Percentiles rank a stretch among this genome's conserved stretches.
Conservation (phyloP, 2,329 filamentous ascomycete genomes). For the Colletotrichum costaricense region DNA sequence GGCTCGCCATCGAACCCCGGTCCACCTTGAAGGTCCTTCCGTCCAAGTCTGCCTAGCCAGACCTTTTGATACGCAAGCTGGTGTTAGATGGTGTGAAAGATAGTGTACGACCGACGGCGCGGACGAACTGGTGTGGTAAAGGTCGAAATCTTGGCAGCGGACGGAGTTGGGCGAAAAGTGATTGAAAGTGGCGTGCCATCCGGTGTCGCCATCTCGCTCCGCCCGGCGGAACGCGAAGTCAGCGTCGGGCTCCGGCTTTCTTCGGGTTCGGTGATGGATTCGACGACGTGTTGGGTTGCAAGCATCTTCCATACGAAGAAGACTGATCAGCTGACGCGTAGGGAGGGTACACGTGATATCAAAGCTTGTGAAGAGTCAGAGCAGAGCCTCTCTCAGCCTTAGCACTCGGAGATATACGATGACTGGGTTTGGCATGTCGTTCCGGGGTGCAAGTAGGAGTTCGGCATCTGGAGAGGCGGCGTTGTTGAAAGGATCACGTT, state of each 20-base stretch:
- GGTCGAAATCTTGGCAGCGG: constrained; percentile 15
- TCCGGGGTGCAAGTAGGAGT: neutral
- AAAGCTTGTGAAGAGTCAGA: constrained; percentile 14
- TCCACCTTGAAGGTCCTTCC: neutral
- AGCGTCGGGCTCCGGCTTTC: neutral
- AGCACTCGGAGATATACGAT: neutral
- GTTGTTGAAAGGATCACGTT: neutral
- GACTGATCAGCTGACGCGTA: constrained; percentile 28
- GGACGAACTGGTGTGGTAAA: neutral
- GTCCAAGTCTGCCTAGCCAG: neutral
- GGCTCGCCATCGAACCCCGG: neutral
- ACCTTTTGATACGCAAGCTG: neutral
- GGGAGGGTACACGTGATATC: constrained; percentile 29
- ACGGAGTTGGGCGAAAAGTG: constrained; percentile 16
- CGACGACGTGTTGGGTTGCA: neutral
- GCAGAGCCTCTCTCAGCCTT: neutral
- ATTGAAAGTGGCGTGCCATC: constrained; percentile 28
- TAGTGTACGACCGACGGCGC: neutral
- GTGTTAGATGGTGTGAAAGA: neutral
- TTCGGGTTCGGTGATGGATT: neutral
- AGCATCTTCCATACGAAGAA: neutral
- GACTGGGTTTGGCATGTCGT: constrained; percentile 6
- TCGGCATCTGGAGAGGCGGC: neutral
- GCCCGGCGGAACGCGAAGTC: constrained; percentile 24
- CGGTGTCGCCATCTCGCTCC: constrained; percentile 29